A percentile compares a stretch with the other conserved stretches of the same genome.
These are phyloP conservation scores for Ustilago shanxiensis DNA, from an alignment of 1,284 basidiomycete species.

Conservation along the genomic window DNA sequence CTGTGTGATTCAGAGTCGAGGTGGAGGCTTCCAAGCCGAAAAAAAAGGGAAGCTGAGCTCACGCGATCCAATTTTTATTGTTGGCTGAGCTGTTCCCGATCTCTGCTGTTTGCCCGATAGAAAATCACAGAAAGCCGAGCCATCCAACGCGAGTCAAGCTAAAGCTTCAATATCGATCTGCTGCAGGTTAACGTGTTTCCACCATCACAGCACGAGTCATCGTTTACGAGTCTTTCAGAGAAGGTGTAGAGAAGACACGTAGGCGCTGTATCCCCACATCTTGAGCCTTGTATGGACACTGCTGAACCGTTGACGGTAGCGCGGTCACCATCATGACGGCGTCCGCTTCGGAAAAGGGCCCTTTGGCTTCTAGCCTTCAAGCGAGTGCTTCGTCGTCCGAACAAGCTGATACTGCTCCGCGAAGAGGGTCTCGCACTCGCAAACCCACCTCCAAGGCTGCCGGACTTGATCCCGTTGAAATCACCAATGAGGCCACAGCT, in stretches of 20 bases:
- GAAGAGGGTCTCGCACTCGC: constrained; percentile 35
- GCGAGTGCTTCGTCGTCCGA: constrained; percentile 11
- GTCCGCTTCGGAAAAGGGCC: constrained; percentile 8
- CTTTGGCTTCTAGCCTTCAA: constrained; percentile 1
- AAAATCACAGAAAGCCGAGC: constrained; percentile 1
- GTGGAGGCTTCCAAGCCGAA: constrained; percentile 4
- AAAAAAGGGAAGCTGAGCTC: constrained; percentile 24
- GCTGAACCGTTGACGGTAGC: constrained; percentile 9
- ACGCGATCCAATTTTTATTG: constrained; percentile 12
- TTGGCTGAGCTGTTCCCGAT: neutral
- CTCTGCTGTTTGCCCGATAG: constrained; percentile 9
- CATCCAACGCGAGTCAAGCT: constrained; percentile 3
- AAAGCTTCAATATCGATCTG: neutral
- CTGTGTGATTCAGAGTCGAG: constrained; percentile 3
- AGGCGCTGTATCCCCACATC: neutral
- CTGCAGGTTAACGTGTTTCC: neutral
- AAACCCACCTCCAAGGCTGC: constrained; percentile 38
- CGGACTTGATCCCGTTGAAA: constrained; percentile 22
- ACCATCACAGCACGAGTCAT: constrained; percentile 17
- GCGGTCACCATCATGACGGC: constrained; percentile 14
- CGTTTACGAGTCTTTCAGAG: neutral
- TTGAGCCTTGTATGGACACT: constrained; percentile 10
- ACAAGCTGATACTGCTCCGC: constrained; percentile 9
- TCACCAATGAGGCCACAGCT: constrained; percentile 7
- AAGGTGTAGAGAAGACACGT: neutral